Conservation (phyloP, 2,329 filamentous ascomycete species). For the Pseudogymnoascus sp. region DNA sequence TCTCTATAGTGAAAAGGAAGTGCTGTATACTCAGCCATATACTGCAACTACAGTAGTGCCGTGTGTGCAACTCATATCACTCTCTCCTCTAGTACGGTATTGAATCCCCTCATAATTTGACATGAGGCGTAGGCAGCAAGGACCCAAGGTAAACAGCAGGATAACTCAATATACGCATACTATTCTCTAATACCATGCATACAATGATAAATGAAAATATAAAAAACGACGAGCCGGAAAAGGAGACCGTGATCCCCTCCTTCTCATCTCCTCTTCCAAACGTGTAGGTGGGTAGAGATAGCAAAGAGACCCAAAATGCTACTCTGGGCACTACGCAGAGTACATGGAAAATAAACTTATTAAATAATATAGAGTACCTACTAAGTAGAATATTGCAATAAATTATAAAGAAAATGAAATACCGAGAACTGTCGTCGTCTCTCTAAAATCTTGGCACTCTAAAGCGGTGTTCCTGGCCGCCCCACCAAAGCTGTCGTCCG, state of each 20-base stretch:
- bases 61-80: not conserved
- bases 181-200: not conserved
- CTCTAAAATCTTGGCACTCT: not conserved
- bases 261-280: not conserved
- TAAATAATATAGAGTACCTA: not conserved
- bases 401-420: not conserved
- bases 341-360: not conserved
- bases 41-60: not conserved
- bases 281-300: not conserved
- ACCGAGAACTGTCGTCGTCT: not conserved
- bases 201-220: not conserved
- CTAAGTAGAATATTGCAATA: not conserved
- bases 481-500: not conserved
- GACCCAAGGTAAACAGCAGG: not conserved
- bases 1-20: not conserved
- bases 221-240: not conserved
- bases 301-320: not conserved
- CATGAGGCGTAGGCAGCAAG: not conserved
- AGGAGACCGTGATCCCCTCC: not conserved
- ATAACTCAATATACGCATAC: not conserved
- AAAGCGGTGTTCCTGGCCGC: not conserved
- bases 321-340: not conserved
- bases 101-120: not conserved
- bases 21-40: not conserved
- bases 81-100: not conserved